These are phyloP conservation scores for Paspalum vaginatum DNA, from an alignment of 176 grass and related monocot species.

Conservation along the genomic window DNA sequence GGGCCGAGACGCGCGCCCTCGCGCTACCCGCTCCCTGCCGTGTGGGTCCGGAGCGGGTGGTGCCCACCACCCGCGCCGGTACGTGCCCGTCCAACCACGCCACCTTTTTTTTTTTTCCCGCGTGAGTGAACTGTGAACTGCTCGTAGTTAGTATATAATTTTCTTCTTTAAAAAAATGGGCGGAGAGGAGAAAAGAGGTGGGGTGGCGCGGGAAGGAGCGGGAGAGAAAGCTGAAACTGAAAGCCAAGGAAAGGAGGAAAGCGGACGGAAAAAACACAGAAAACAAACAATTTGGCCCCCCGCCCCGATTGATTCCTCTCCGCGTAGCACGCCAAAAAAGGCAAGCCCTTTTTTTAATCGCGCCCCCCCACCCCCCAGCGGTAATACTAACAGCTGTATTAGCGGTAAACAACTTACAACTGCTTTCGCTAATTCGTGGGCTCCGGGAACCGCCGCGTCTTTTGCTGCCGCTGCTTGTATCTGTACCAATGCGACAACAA, in stretches of 20 bases:
- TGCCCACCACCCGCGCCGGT: neutral
- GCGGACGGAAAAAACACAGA: neutral
- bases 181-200: neutral
- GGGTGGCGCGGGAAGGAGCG: constrained; percentile 15
- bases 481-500: too few relatives aligned
- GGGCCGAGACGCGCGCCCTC: too few relatives aligned
- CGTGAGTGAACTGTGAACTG: neutral
- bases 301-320: constrained; percentile 43
- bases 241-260: constrained; percentile 11
- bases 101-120: neutral
- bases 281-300: neutral
- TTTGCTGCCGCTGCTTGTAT: neutral
- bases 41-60: neutral
- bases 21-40: neutral
- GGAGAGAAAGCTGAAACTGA: constrained; percentile 24
- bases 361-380: neutral
- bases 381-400: neutral
- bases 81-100: constrained; percentile 24
- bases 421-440: neutral
- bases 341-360: constrained; percentile 43
- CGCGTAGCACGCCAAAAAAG: constrained; percentile 59
- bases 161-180: neutral
- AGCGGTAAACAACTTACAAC: neutral
- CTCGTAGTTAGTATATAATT: too few relatives aligned
- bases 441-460: neutral